Base-by-base conservation (phyloP, 352 stramenopile genomes). In the Phytophthora lateralis region DNA sequence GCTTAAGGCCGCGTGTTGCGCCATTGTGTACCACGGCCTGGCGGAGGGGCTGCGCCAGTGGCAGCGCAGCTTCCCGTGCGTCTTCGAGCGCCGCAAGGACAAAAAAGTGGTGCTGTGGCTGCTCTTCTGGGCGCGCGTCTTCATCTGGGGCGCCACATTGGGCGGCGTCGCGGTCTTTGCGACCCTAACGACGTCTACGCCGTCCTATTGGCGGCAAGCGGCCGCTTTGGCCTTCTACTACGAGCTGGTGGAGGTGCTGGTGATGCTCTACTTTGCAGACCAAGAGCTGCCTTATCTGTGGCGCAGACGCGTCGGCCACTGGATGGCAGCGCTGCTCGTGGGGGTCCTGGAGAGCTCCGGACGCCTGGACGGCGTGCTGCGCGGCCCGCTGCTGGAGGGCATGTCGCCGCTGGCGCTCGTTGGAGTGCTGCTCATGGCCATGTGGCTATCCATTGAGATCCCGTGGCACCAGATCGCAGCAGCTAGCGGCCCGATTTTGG, bases 61-160 rank as follows among this genome's bases (percentile, higher is more conserved):
- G 67, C 56, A 62, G 7, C 63, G 49, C 14, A 61, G 58, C n/a
- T 83, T 77, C 45, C 63, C 76, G 11, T 66, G 59, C 26, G 59
- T 81, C 12, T 70, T 76, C 46, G 63, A 75, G 42, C 59, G 42
- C 14, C 44, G 46, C 0, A 74, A 68, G 20, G 64, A 81, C 45
- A 69, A 54, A 15, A 69, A 70, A 55, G 50, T 85, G 24, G 73
- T 81, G 55, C 61, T 80, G 5, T 84, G 66, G 69, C 53, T 80
- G 49, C 55, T 87, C 0, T 85, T 88, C 51, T 85, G 76, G 73
- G 66, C 79, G 43, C 77, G 79, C 8, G 75, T 91, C 35, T 85
- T 88, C 60, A 70, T 83, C n/a, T 89, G 79, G 79, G 78, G 73
- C 11, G 66, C 79, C 3, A 76, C 79, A 2, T 49, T 89, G 34